phyloP scores from a whole-genome alignment of 345 rosid genomes.

The Salix suchowensis region DNA sequence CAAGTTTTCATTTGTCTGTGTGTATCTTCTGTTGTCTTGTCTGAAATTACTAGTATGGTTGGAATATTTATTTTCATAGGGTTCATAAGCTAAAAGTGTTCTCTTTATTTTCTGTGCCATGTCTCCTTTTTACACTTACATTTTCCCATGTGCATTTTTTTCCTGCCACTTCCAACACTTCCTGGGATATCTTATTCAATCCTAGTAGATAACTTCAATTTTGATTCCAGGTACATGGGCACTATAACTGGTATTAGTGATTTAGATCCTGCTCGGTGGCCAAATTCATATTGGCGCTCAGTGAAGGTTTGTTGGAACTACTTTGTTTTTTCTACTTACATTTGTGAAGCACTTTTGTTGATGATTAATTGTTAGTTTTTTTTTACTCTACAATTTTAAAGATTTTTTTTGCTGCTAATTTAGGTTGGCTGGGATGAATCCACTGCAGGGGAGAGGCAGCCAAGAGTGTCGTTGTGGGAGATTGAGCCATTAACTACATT shows the following conservation, averaged over 20 bases:
- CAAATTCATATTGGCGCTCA: conserved; percentile 69
- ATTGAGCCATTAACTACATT: not conserved
- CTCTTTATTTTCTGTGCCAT: not conserved
- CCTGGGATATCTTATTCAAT: not conserved
- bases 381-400: not conserved
- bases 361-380: not conserved
- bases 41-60: not conserved
- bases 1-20: not conserved
- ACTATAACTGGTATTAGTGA: conserved; percentile 73
- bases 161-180: not conserved
- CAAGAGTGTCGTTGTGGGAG: not conserved
- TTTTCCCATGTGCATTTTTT: not conserved
- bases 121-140: not conserved
- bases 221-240: conserved; percentile 33
- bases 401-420: not conserved
- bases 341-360: not conserved
- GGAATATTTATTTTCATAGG: not conserved
- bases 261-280: conserved; percentile 64
- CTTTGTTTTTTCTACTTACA: not conserved
- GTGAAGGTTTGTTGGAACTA: not conserved
- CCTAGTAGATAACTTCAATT: not conserved
- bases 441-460: not conserved
- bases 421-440: conserved; percentile 1
- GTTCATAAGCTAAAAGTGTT: not conserved
- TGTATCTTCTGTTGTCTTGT: not conserved